Base-by-base conservation (phyloP, 371 early-diverging fungal species). In the Amoeboaphelidium protococcarum region DNA sequence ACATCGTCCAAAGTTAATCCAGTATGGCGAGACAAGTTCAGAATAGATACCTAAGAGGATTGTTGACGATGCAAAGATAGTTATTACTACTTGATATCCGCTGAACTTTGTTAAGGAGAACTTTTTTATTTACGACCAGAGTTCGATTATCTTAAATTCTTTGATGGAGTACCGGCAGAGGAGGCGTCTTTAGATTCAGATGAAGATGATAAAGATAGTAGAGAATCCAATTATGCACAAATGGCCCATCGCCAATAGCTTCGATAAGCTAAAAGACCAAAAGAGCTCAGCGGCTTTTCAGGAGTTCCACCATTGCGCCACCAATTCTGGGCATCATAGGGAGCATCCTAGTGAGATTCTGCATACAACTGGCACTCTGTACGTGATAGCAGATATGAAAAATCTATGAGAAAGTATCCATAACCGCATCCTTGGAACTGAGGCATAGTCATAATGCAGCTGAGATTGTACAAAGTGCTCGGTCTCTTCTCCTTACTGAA, bases 401-500 rank as follows among this genome's bases (percentile, higher is more conserved):
- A 99, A 44, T 81, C 80, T 44, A 99, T 99, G 45, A 99, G 61
- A 40, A 95, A 56, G 42, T 85, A 78, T 19, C 99, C 99, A 57
- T 82, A 98, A 19, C 99, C 99, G 67, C 76, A 84, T 24, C 97
- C 72, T 64, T 99, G 99, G 58, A 92, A 78, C 53, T 84, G 86
- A 1, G 99, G 99, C 37, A 99, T 64, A n/a, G 95, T 94, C 46
- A 99, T 58, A 51, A 99, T 95, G 68, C 99, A 99, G 1, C 98
- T 92, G n/a, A 99, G 69, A 59, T 99, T 99, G 66, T 95, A 97
- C 48, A 86, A 79, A 51, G 86, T 82, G 4, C 80, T 63, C 3
- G 88, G 84, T 54, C 85, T 84, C 62, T 94, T 95, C 57, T 99
- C 99, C 64, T 99, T 99, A 46, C 87, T 87, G 61, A 99, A 99